A percentile compares a stretch with the other conserved stretches of the same genome.
Evolutionary conservation across 495 filamentous ascomycete species (phyloP).

Genomic region (Talaromyces trachyspermus): DNA sequence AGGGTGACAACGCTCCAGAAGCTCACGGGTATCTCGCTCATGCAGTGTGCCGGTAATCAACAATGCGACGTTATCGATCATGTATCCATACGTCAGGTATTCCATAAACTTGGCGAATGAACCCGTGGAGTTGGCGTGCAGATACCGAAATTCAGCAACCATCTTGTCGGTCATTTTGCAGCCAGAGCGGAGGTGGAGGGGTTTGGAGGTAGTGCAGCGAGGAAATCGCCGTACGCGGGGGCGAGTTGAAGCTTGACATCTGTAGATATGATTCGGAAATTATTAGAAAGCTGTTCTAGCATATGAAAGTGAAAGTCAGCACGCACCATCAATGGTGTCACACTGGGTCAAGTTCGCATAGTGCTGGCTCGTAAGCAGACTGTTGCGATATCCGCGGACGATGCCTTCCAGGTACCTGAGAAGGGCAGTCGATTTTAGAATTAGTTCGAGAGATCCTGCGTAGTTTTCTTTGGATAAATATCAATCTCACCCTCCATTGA

Average conservation of each 20-base stretch:
- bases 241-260: conserved; percentile 97
- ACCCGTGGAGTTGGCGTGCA: conserved; percentile 85
- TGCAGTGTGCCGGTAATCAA: conserved; percentile 97
- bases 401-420: conserved; percentile 90
- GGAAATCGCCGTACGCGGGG: conserved; percentile 95
- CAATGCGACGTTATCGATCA: conserved; percentile 99
- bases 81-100: conserved; percentile 97
- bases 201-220: conserved; percentile 88
- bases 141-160: conserved; percentile 92
- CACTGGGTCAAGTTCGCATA: conserved; percentile 97
- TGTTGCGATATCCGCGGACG: conserved; percentile 93
- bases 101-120: conserved; percentile 90
- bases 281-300: not conserved
- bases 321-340: conserved; percentile 91
- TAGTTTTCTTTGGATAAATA: not conserved
- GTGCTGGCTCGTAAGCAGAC: conserved; percentile 80
- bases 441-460: too few relatives aligned
- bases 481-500: conserved; percentile 74
- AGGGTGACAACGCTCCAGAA: conserved; percentile 92
- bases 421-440: too few relatives aligned
- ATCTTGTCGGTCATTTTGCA: conserved; percentile 96
- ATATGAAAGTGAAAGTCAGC: not conserved
- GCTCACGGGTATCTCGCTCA: conserved; percentile 92
- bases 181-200: conserved; percentile 94
- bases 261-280: conserved; percentile 24